These are phyloP conservation scores for Aurifilum marmelostoma DNA, from an alignment of 2,329 filamentous ascomycete species.

Conservation along the genomic window DNA sequence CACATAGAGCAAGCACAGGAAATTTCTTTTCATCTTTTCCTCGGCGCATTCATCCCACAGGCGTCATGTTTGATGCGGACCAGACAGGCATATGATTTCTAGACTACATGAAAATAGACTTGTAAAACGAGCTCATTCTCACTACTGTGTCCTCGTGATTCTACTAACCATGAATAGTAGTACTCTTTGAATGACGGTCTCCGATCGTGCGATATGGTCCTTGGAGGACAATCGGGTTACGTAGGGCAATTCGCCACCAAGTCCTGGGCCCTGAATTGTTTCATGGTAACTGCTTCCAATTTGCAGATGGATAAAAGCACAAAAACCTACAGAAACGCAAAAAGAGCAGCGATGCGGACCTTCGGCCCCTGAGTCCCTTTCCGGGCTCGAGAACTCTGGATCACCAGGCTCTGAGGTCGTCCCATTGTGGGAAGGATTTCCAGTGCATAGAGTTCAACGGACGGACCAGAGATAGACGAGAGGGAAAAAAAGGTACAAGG, in stretches of 20 bases:
- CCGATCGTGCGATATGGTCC: background rate
- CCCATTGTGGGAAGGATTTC: background rate
- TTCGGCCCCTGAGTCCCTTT: background rate
- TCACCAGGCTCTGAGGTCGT: background rate
- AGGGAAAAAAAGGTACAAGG: background rate
- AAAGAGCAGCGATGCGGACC: background rate
- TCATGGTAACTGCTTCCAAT: background rate
- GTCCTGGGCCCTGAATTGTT: background rate
- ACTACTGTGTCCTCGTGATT: background rate
- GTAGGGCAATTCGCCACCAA: background rate
- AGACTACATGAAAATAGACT: slow-evolving; percentile 17
- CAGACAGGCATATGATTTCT: slow-evolving; percentile 16
- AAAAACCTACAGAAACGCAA: background rate
- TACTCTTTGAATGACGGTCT: no score
- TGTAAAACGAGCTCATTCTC: background rate
- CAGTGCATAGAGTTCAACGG: background rate
- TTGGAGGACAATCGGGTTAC: background rate
- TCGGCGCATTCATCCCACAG: slow-evolving; percentile 12
- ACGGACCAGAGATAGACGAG: background rate
- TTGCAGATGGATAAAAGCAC: background rate
- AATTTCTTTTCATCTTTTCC: background rate
- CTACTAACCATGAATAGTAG: background rate
- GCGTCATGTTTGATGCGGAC: slow-evolving; percentile 18
- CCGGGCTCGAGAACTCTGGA: background rate
- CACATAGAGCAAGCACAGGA: slow-evolving; percentile 13